Base-by-base conservation (phyloP, 495 filamentous ascomycete genomes). In the Lasiosphaeriaceae sp. region DNA sequence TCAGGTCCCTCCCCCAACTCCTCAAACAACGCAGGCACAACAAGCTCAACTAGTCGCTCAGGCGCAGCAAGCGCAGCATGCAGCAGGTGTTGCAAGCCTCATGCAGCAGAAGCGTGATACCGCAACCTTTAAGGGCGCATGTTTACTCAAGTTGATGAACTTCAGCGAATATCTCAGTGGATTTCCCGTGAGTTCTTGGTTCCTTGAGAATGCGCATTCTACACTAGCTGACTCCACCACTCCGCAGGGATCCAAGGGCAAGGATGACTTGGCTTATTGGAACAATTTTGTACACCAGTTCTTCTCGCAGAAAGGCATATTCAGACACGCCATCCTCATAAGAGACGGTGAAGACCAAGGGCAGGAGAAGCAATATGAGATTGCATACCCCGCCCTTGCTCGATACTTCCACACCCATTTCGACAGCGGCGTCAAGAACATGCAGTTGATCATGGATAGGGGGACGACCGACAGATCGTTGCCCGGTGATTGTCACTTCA, bases 331-430 rank as follows among this genome's bases (percentile, higher is more conserved):
- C 19, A 74, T 90, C n/a, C 71, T 69, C 31, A 62, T 72, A 43
- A 61, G 59, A 37, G 72, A 77, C 0, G 63, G 69, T 14, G 76
- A 80, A 24, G 71, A 77, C 17, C 73, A 74, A 20, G 65, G 71
- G 12, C 55, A 65, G 14, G 73, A 72, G 31, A 96, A 94, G 69
- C 82, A 86, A 51, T 94, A 87, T 55, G 90, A 93, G 61, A 88
- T 96, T 44, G 78, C 84, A 2, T 86, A 83, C 29, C 80, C 89
- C 8, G 85, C 87, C 1, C 71, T 96, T 19, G 80, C 92, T 16
- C 84, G 90, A 48, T 96, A 89, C 61, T 95, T 93, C 67, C 75
- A 85, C 49, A 90, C 86, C 0, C 87, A 92, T 59, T 95, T 89
- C 62, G 84, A 86, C n/a, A 92, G 88, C 54, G 90, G 90, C 5